Evolutionary conservation across 2,329 filamentous ascomycete genomes (phyloP).

Genomic region (Fusarium sacchari): DNA sequence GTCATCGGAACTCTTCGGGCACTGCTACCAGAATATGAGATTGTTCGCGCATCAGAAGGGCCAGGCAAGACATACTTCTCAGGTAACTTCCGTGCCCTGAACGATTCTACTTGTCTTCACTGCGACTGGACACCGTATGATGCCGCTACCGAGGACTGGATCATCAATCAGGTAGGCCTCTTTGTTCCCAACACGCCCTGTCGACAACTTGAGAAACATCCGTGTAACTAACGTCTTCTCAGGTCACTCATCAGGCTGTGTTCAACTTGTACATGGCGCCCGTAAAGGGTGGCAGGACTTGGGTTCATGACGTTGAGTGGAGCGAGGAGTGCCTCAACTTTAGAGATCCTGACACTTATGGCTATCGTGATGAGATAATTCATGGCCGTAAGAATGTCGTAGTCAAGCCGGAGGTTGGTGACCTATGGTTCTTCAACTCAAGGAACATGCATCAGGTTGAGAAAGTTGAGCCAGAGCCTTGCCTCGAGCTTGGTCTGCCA

Average conservation of each 20-base stretch:
- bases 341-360: not conserved
- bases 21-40: not conserved
- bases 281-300: not conserved
- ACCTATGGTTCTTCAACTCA: constrained; percentile 1
- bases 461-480: not conserved
- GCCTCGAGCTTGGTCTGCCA: not conserved
- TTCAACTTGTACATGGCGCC: not conserved
- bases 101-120: not conserved
- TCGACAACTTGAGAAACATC: rapidly evolving
- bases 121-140: constrained; percentile 4
- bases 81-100: not conserved
- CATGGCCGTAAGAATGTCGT: not conserved
- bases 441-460: constrained; percentile 1
- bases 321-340: not conserved
- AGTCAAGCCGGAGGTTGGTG: not conserved
- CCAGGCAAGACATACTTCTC: not conserved
- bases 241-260: not conserved
- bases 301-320: constrained; percentile 1
- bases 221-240: not conserved
- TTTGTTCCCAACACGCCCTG: rapidly evolving
- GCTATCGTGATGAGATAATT: not conserved
- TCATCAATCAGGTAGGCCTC: not conserved
- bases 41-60: not conserved
- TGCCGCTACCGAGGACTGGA: not conserved
- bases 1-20: not conserved